These are phyloP conservation scores for Fusarium luffae DNA, from an alignment of 2,329 filamentous ascomycete genomes.

Conservation along the genomic window DNA sequence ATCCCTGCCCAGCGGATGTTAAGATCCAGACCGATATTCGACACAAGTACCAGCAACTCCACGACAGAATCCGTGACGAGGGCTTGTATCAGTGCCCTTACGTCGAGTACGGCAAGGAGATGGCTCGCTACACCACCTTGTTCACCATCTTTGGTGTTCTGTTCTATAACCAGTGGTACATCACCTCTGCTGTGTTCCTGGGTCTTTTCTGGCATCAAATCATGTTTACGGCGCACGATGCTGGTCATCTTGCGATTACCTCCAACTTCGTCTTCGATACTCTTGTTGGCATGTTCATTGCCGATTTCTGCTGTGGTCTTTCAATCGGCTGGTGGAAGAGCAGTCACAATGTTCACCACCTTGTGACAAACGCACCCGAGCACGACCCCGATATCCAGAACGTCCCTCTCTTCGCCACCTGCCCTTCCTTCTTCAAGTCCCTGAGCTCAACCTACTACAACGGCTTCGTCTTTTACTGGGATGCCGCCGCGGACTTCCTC, in stretches of 20 bases:
- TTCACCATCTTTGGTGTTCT: slow-evolving; percentile 61
- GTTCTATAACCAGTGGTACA: slow-evolving; percentile 64
- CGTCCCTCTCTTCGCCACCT: slow-evolving; percentile 75
- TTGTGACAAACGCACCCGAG: slow-evolving; percentile 72
- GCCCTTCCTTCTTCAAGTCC: slow-evolving; percentile 71
- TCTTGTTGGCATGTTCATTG: slow-evolving; percentile 70
- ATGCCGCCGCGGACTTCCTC: slow-evolving; percentile 67
- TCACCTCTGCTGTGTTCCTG: slow-evolving; percentile 67
- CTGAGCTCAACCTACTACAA: slow-evolving; percentile 75
- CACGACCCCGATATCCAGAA: slow-evolving; percentile 73
- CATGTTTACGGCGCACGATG: slow-evolving; percentile 75
- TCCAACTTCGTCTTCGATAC: slow-evolving; percentile 68
- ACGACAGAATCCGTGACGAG: slow-evolving; percentile 63
- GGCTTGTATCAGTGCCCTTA: slow-evolving; percentile 71
- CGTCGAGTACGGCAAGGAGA: slow-evolving; percentile 67
- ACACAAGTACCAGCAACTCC: slow-evolving; percentile 65
- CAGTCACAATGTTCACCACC: slow-evolving; percentile 75
- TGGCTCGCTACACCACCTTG: slow-evolving; percentile 63
- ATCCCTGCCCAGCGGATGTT: slow-evolving; percentile 65
- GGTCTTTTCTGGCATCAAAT: slow-evolving; percentile 75
- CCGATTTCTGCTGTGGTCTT: slow-evolving; percentile 73
- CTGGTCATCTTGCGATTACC: slow-evolving; percentile 72
- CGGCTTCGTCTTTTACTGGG: slow-evolving; percentile 70
- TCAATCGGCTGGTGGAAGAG: slow-evolving; percentile 78
- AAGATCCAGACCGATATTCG: slow-evolving; percentile 66